Evolutionary conservation across 2,329 filamentous ascomycete genomes (phyloP).

Genomic region (Ophiocordyceps camponoti-leonardi): DNA sequence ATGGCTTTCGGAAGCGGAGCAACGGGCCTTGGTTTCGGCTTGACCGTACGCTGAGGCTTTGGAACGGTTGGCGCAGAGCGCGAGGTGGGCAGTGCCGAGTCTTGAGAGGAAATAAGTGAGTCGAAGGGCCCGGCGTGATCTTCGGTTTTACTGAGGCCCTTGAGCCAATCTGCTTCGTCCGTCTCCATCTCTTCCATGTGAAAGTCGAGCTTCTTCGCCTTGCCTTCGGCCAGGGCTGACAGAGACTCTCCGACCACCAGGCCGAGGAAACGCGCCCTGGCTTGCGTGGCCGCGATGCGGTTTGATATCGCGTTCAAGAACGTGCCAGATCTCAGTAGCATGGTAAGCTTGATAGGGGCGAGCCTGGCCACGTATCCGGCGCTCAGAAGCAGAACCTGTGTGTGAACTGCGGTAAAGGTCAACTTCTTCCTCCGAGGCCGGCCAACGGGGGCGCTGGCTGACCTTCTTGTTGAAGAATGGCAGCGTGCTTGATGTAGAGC

Average conservation of each 20-base stretch:
- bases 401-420: slow-evolving; percentile 38
- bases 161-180: slow-evolving; percentile 60
- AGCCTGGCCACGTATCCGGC: slow-evolving; percentile 59
- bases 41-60: slow-evolving; percentile 5
- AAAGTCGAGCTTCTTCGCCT: slow-evolving; percentile 62
- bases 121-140: slow-evolving; percentile 46
- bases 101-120: slow-evolving; percentile 21
- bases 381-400: slow-evolving; percentile 60
- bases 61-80: slow-evolving; percentile 1
- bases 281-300: slow-evolving; percentile 60
- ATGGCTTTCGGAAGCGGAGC: slow-evolving; percentile 25
- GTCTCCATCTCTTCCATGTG: slow-evolving; percentile 62
- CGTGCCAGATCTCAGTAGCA: slow-evolving; percentile 51
- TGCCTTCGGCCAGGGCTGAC: slow-evolving; percentile 45
- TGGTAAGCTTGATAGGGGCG: slow-evolving; percentile 46
- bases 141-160: slow-evolving; percentile 41
- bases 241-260: slow-evolving; percentile 71
- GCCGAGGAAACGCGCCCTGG: slow-evolving; percentile 62
- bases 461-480: slow-evolving; percentile 82
- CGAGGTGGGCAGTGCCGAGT: background rate
- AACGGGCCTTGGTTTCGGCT: slow-evolving; percentile 9
- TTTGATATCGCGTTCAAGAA: slow-evolving; percentile 76
- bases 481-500: slow-evolving; percentile 71
- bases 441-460: slow-evolving; percentile 2
- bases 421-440: background rate